phyloP scores from a whole-genome alignment of 148 eudicot species.

The Diospyros kaki region DNA sequence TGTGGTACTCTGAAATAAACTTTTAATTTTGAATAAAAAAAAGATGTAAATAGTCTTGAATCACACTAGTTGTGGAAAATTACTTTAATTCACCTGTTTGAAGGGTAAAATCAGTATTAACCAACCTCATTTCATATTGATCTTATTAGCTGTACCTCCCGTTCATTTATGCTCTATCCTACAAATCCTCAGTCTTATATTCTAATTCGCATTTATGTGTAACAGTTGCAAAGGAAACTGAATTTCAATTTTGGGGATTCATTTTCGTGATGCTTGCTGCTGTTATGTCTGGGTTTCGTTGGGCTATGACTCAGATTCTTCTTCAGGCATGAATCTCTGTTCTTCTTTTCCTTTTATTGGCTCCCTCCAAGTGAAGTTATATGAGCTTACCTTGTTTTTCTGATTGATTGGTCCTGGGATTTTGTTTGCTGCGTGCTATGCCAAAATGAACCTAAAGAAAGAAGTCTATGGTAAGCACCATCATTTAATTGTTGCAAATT shows the following conservation, averaged over 20 bases:
- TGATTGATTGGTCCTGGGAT: slow-evolving; percentile 9
- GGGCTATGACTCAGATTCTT: slow-evolving; percentile 99
- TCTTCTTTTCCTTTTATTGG: neutral
- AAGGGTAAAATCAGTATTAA: neutral
- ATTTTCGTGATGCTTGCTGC: slow-evolving; percentile 98
- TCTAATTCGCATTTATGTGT: slow-evolving; percentile 5
- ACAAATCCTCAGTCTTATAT: neutral
- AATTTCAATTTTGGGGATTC: slow-evolving; percentile 96
- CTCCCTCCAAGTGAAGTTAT: neutral
- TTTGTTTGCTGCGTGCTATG: slow-evolving; percentile 24
- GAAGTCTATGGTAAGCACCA: slow-evolving; percentile 79
- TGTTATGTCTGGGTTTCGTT: slow-evolving; percentile 98
- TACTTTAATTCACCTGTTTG: neutral
- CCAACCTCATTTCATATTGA: neutral
- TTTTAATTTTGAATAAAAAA: neutral
- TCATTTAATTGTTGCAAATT: slow-evolving; percentile 2
- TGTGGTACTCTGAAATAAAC: neutral
- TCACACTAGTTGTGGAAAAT: neutral
- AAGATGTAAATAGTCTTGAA: neutral
- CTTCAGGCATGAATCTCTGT: slow-evolving; percentile 62
- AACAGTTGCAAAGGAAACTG: slow-evolving; percentile 89
- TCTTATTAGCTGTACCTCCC: neutral
- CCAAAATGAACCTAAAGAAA: slow-evolving; percentile 51
- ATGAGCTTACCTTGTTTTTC: slow-evolving; percentile 9
- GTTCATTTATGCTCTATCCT: neutral